Evolutionary conservation across 257 asterid species (phyloP), one percentile per base, ranked within the genome.

Genomic region (Rehmannia glutinosa): DNA sequence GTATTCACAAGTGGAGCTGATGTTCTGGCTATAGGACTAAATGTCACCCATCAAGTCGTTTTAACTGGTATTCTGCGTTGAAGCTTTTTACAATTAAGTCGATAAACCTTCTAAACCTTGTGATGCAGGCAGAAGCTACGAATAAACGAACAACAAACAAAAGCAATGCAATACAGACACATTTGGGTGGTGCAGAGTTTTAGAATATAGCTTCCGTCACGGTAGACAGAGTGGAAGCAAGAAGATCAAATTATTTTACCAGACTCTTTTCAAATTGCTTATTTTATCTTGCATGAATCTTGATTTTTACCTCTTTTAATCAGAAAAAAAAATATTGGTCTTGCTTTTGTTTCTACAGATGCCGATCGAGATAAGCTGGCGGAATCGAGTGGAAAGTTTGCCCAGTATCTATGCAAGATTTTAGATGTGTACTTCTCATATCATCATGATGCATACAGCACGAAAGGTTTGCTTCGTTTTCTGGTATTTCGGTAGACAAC

Each of bases 1-100:
- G 97, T 93, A 41, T 90, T 93, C 80, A 88, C 99, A 16, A 85
- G 99, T 71, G 99, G 99, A 61, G 97, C 99, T 82, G 97, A 93
- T 82, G 73, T 93, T 71, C 80, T 93, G 66, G 97, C 97, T 50
- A 81, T 93, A 52, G 99, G 99, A 72, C 75, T 90, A 55, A 93
- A 93, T 66, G 89, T 93, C 69, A 93, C 99, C 21, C 99, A 90
- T 80, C 99, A 93, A 83, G 99, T 93, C 74, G 62, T 93, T 68
- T 78, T 93, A 35, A 86, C 96, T 66, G 97, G 99, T 93, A 84
- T 51, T 33, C 56, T 78, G n/a, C 55, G 7, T 21, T 46, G 24
- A 47, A 61, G 4, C 27, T 21, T 63, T 47, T 46, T 17, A 27
- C 42, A 36, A 66, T 61, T 30, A 9, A 50, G 59, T 45, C 39